phyloP scores from a whole-genome alignment of 208 protist genomes.

The Acanthamoeba royreba region DNA sequence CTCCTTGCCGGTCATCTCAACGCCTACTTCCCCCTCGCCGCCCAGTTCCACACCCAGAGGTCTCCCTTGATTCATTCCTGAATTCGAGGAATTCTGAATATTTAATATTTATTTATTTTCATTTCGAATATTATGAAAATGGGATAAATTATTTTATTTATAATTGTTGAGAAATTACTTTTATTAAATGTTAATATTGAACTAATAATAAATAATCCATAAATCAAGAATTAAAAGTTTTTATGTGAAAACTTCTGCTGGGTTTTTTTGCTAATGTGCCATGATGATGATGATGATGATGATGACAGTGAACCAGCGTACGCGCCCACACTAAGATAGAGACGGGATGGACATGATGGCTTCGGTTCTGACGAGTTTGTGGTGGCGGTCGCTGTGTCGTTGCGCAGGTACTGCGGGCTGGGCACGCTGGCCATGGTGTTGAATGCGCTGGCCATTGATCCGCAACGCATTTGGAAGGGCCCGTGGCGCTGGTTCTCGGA shows the following conservation, averaged over 20 bases:
- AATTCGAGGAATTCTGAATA: neutral
- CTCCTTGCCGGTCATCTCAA: neutral
- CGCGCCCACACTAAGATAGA: too few relatives aligned
- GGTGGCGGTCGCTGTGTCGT: too few relatives aligned
- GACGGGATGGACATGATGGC: too few relatives aligned
- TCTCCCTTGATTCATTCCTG: neutral
- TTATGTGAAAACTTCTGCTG: too few relatives aligned
- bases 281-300: neutral
- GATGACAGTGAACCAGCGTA: neutral
- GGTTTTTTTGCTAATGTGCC: neutral
- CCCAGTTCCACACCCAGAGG: conserved; percentile 25
- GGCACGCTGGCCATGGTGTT: conserved; percentile 80
- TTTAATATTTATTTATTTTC: neutral
- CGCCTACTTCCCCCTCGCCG: neutral
- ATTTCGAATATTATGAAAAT: too few relatives aligned
- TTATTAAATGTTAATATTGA: too few relatives aligned
- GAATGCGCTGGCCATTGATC: conserved; percentile 80
- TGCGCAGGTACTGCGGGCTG: conserved; percentile 71
- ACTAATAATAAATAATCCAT: too few relatives aligned
- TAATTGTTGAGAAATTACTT: too few relatives aligned
- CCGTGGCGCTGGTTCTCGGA: conserved; percentile 83
- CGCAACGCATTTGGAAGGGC: conserved; percentile 81
- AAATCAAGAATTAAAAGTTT: too few relatives aligned
- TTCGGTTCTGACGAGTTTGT: too few relatives aligned
- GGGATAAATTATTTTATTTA: too few relatives aligned